Evolutionary conservation across 1,284 basidiomycete genomes (phyloP).

Genomic region (Laetiporus sulphureus): DNA sequence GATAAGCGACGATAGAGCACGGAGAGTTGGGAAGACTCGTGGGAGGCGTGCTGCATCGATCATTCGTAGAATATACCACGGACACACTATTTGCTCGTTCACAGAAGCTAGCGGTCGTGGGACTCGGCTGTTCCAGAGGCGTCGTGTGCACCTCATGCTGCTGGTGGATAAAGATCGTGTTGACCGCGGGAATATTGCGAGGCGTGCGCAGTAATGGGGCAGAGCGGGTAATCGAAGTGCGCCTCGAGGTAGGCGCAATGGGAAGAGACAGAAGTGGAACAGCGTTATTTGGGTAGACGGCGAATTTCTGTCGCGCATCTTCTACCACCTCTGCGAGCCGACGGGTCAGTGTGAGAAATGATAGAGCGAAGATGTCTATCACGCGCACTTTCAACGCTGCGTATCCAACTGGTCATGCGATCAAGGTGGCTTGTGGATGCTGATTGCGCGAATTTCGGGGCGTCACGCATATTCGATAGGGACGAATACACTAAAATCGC

Average conservation of each 20-base stretch:
- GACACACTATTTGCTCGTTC: too few relatives aligned
- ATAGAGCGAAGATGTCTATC: slow-evolving; percentile 2
- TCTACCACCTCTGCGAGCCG: slow-evolving; percentile 58
- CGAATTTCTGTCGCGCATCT: slow-evolving; percentile 66
- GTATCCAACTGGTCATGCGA: slow-evolving; percentile 71
- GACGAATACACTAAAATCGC: slow-evolving; percentile 35
- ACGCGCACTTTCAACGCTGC: slow-evolving; percentile 68
- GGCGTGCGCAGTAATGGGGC: slow-evolving; percentile 47
- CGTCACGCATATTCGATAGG: slow-evolving; percentile 43
- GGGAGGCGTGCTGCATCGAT: too few relatives aligned
- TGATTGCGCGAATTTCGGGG: slow-evolving; percentile 42
- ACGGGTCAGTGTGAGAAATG: slow-evolving; percentile 2
- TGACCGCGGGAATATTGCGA: slow-evolving; percentile 57
- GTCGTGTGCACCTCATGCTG: too few relatives aligned
- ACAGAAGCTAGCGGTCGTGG: too few relatives aligned
- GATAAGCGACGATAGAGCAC: too few relatives aligned
- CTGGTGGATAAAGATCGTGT: slow-evolving; percentile 58
- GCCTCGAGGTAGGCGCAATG: slow-evolving; percentile 46
- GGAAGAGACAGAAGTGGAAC: slow-evolving; percentile 53
- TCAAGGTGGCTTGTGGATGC: slow-evolving; percentile 51
- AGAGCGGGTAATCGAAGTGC: slow-evolving; percentile 32
- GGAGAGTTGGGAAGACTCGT: too few relatives aligned
- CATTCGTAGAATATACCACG: too few relatives aligned
- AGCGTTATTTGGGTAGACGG: slow-evolving; percentile 36
- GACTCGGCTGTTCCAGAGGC: too few relatives aligned